These are phyloP conservation scores for Boletus fagicola DNA, from an alignment of 768 basidiomycete genomes.

Conservation along the genomic window DNA sequence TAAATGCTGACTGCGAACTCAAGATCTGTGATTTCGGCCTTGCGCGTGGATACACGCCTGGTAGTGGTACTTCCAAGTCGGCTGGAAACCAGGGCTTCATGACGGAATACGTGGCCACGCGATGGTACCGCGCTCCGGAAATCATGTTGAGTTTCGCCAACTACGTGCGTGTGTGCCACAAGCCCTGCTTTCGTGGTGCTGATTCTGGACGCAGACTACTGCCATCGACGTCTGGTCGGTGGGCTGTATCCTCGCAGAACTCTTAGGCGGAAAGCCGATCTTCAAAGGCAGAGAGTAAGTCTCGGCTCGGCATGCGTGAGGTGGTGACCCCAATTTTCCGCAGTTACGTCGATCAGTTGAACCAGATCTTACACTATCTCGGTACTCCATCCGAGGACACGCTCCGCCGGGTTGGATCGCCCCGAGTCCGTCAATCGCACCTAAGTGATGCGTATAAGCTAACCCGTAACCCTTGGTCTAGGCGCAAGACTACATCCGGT, in stretches of 20 bases:
- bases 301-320: not conserved
- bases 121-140: conserved; percentile 98
- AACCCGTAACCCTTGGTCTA: conserved; percentile 32
- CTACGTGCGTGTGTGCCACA: conserved; percentile 56
- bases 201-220: conserved; percentile 55
- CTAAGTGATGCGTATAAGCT: not conserved
- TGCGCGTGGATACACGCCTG: conserved; percentile 89
- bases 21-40: conserved; percentile 99
- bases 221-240: conserved; percentile 96
- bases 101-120: conserved; percentile 99
- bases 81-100: conserved; percentile 92
- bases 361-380: conserved; percentile 97
- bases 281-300: conserved; percentile 96
- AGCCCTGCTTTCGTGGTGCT: conserved; percentile 8
- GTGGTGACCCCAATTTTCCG: conserved; percentile 3
- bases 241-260: conserved; percentile 92
- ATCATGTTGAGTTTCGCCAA: conserved; percentile 98
- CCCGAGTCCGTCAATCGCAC: conserved; percentile 57
- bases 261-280: conserved; percentile 90
- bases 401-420: conserved; percentile 91
- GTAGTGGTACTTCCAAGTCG: conserved; percentile 66
- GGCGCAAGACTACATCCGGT: conserved; percentile 98
- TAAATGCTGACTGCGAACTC: conserved; percentile 97
- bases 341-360: conserved; percentile 97
- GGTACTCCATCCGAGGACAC: conserved; percentile 98